Evolutionary conservation across 495 filamentous ascomycete genomes (phyloP).

Genomic region (Arthonia radiata): DNA sequence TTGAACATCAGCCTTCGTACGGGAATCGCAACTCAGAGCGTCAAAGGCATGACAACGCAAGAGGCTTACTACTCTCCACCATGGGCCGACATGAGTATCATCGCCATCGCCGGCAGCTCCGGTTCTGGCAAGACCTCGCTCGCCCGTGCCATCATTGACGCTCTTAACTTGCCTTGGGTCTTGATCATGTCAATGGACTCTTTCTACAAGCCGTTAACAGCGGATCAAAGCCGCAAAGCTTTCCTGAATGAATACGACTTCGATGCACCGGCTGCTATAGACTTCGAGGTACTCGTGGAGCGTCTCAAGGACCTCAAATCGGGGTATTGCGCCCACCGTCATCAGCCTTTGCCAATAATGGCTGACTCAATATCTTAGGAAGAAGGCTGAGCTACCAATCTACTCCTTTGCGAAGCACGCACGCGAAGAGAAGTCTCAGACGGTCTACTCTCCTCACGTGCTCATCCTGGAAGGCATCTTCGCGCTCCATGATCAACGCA

Average conservation of each 20-base stretch:
- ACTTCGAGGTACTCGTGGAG: conserved; percentile 78
- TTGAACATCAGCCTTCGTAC: too few relatives aligned
- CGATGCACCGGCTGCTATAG: conserved; percentile 79
- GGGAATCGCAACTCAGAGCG: too few relatives aligned
- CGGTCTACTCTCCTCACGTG: conserved; percentile 89
- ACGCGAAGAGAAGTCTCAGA: conserved; percentile 48
- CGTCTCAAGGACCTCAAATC: conserved; percentile 60
- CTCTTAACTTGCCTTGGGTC: conserved; percentile 86
- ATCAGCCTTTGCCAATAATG: conserved; percentile 1
- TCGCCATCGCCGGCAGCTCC: conserved; percentile 84
- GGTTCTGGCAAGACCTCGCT: conserved; percentile 95
- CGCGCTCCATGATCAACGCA: conserved; percentile 67
- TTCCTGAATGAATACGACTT: conserved; percentile 89
- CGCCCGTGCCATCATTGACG: conserved; percentile 69
- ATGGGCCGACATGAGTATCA: conserved; percentile 85
- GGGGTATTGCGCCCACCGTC: conserved; percentile 33
- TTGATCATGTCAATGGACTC: conserved; percentile 95
- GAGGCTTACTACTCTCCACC: conserved; percentile 68
- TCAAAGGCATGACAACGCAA: too few relatives aligned
- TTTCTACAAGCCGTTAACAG: conserved; percentile 68
- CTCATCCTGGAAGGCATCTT: conserved; percentile 90
- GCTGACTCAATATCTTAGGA: conserved; percentile 24
- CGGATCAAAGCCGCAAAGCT: conserved; percentile 48
- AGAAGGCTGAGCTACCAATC: conserved; percentile 74
- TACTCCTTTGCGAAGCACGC: conserved; percentile 92